Conservation (phyloP, 192 early-diverging fungal genomes). For the Haplosporangium gracile region DNA sequence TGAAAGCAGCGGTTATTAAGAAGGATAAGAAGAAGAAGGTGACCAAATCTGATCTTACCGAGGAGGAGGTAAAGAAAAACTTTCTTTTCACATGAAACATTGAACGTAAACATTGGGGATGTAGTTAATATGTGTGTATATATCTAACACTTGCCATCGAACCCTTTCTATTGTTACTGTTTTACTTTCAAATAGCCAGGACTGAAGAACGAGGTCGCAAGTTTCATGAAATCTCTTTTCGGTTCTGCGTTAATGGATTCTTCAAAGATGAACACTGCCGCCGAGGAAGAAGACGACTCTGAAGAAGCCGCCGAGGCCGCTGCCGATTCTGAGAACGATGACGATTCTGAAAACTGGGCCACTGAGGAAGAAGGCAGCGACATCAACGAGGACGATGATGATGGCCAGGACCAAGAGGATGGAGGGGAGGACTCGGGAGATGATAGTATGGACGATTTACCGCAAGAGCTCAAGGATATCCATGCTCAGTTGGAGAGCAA, state of each 20-base stretch:
- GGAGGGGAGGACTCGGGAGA: conserved; percentile 27
- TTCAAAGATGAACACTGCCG: conserved; percentile 18
- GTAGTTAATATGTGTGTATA: no score
- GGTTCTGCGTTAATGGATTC: conserved; percentile 30
- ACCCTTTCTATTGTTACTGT: neutral
- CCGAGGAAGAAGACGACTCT: conserved; percentile 27
- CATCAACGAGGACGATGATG: conserved; percentile 1
- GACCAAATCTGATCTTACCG: neutral
- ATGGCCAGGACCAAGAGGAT: neutral
- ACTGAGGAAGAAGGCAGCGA: conserved; percentile 23
- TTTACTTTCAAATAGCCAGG: conserved; percentile 16
- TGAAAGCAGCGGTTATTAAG: neutral
- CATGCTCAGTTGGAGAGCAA: conserved; percentile 23
- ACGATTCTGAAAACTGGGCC: conserved; percentile 31
- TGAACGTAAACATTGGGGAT: no score
- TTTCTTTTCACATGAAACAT: neutral
- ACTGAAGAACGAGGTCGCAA: conserved; percentile 42
- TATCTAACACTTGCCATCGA: no score
- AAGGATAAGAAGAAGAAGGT: conserved; percentile 1
- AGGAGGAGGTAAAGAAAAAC: conserved; percentile 5
- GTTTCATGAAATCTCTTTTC: conserved; percentile 52
- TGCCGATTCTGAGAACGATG: neutral
- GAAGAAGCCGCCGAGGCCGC: conserved; percentile 18
- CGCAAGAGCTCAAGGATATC: conserved; percentile 41
- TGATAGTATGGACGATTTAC: conserved; percentile 54